Evolutionary conservation across 768 basidiomycete genomes (phyloP).

Genomic region (Leccinellum luteum): DNA sequence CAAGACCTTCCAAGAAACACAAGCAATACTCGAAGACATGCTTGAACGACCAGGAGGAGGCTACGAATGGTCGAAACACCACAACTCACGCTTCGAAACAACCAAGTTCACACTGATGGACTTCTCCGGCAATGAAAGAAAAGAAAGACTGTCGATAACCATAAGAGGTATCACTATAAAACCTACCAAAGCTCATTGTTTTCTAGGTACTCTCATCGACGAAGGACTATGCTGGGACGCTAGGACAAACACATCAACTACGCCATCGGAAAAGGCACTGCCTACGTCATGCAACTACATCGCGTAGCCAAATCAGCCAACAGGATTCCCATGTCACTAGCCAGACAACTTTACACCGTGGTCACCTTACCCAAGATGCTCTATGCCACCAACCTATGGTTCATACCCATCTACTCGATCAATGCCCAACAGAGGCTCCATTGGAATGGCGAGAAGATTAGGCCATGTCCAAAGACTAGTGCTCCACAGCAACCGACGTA

Average conservation of each 20-base stretch:
- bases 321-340: not conserved
- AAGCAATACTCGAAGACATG: slow-evolving; percentile 22
- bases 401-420: not conserved
- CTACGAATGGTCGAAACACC: slow-evolving; percentile 12
- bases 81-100: slow-evolving; percentile 25
- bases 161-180: not conserved
- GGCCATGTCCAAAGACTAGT: not conserved
- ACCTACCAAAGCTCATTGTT: not conserved
- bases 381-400: not conserved
- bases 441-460: not conserved
- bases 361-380: not conserved
- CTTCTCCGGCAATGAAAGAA: not conserved
- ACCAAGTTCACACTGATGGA: slow-evolving; percentile 21
- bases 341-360: not conserved
- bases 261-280: not conserved
- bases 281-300: not conserved
- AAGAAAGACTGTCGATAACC: not conserved
- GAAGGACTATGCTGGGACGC: not conserved
- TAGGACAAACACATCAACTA: not conserved
- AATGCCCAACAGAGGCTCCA: not conserved
- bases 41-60: slow-evolving; percentile 19
- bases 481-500: not conserved
- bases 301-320: not conserved
- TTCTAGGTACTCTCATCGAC: not conserved
- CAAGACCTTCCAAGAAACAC: slow-evolving; percentile 18